phyloP scores from a whole-genome alignment of 2,329 filamentous ascomycete species.

The Calonectria hawksworthii region DNA sequence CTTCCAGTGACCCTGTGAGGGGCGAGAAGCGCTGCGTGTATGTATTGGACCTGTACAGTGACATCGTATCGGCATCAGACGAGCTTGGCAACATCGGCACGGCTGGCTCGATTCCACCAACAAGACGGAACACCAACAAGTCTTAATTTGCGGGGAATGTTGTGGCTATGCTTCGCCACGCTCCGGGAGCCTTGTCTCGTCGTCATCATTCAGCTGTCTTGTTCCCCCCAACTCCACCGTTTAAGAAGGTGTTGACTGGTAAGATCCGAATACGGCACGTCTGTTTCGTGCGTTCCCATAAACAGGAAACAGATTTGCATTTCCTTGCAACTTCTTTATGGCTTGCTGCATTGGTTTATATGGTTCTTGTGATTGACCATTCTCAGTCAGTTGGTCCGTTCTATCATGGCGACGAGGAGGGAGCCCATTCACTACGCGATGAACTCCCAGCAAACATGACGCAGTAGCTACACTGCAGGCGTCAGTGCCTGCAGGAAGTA shows the following conservation, averaged over 20 bases:
- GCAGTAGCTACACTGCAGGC: background rate
- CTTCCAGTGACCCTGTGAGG: background rate
- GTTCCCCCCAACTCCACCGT: background rate
- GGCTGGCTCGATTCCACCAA: constrained; percentile 6
- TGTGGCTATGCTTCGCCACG: constrained; percentile 47
- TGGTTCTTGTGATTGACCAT: background rate
- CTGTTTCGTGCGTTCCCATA: constrained; percentile 8
- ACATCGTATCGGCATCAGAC: constrained; percentile 5
- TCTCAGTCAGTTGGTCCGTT: no score
- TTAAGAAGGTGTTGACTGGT: background rate
- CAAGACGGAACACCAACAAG: background rate
- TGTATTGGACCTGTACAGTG: background rate
- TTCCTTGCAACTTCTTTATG: background rate
- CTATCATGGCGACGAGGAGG: background rate
- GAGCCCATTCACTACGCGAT: background rate
- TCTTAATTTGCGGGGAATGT: constrained; percentile 16
- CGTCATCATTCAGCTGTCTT: constrained; percentile 28
- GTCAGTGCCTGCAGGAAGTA: background rate
- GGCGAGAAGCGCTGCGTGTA: background rate
- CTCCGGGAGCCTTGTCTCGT: constrained; percentile 35
- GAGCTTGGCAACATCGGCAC: constrained; percentile 2
- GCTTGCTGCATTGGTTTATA: background rate
- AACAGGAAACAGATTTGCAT: constrained; percentile 21
- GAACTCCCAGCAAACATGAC: background rate
- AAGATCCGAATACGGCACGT: background rate